These are phyloP conservation scores for Diaporthe humulicola DNA, from an alignment of 2,329 filamentous ascomycete genomes.

Conservation along the genomic window DNA sequence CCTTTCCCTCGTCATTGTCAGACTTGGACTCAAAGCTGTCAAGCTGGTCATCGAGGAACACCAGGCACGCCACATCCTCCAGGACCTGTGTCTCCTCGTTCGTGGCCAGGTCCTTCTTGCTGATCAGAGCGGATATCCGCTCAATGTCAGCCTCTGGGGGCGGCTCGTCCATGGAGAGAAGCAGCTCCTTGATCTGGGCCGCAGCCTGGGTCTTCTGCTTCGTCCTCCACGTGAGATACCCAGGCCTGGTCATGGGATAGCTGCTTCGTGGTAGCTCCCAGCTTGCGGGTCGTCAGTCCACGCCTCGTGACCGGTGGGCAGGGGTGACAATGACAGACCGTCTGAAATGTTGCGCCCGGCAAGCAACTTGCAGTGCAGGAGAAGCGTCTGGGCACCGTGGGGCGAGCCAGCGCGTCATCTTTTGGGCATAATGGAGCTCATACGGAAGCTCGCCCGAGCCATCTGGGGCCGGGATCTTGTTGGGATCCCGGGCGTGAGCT, in stretches of 20 bases:
- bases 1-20: constrained; percentile 81
- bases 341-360: constrained; percentile 87
- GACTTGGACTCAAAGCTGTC: constrained; percentile 80
- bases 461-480: constrained; percentile 58
- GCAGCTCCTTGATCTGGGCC: constrained; percentile 67
- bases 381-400: constrained; percentile 72
- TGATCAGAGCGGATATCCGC: constrained; percentile 78
- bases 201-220: constrained; percentile 78
- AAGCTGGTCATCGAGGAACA: constrained; percentile 90
- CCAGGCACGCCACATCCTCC: constrained; percentile 88
- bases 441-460: constrained; percentile 68
- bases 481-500: constrained; percentile 78
- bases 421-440: constrained; percentile 84
- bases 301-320: constrained; percentile 8
- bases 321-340: constrained; percentile 56
- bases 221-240: constrained; percentile 85
- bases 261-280: constrained; percentile 84
- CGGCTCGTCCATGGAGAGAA: constrained; percentile 55
- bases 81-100: constrained; percentile 77
- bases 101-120: constrained; percentile 79
- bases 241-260: constrained; percentile 80
- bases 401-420: constrained; percentile 82
- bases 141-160: constrained; percentile 65
- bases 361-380: constrained; percentile 78
- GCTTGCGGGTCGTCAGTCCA: constrained; percentile 47